These are phyloP conservation scores for grape (Vitis vinifera) DNA, from an alignment of 164 flowering plant genomes.

Conservation along the genomic window ASM3070453v1 NC_081808.1:10150001-10150500, in stretches of 20 bases:
- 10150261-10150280: slow-evolving; percentile 39
- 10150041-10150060: slow-evolving; percentile 32
- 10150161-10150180: slow-evolving; percentile 38
- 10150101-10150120: slow-evolving; percentile 39
- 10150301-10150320: slow-evolving; percentile 25
- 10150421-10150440: too few relatives aligned
- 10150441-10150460: too few relatives aligned
- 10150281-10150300: slow-evolving; percentile 41
- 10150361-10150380: too few relatives aligned
- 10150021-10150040: slow-evolving; percentile 43
- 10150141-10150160: slow-evolving; percentile 34
- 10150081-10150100: slow-evolving; percentile 66
- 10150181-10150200: slow-evolving; percentile 46
- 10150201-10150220: slow-evolving; percentile 48
- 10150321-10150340: too few relatives aligned
- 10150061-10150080: slow-evolving; percentile 36
- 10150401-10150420: too few relatives aligned
- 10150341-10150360: too few relatives aligned
- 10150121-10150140: slow-evolving; percentile 32
- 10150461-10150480: too few relatives aligned
- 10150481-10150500: too few relatives aligned
- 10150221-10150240: slow-evolving; percentile 54
- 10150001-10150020: slow-evolving; percentile 40
- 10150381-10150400: too few relatives aligned
- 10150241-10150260: slow-evolving; percentile 56